A percentile compares a stretch with the other conserved stretches of the same genome.
These are phyloP conservation scores for Penicillium crustosum DNA, from an alignment of 2,329 filamentous ascomycete species.

Conservation along the genomic window DNA sequence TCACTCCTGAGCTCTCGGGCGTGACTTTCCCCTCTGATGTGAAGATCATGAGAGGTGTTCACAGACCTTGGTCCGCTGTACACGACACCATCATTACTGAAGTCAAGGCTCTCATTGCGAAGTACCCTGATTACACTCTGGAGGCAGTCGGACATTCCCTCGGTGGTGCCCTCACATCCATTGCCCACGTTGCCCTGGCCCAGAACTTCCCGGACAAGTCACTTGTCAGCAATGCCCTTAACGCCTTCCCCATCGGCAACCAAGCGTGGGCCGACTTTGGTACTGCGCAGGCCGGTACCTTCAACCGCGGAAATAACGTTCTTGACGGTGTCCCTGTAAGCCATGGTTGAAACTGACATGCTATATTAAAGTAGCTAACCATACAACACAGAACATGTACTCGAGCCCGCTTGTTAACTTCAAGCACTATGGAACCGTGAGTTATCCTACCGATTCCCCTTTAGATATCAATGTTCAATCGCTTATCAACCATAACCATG, in stretches of 20 bases:
- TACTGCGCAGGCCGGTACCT: slow-evolving; percentile 22
- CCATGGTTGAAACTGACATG: not conserved
- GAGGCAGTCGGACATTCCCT: slow-evolving; percentile 35
- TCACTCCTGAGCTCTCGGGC: slow-evolving; percentile 29
- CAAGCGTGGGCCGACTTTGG: slow-evolving; percentile 28
- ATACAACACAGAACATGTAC: slow-evolving; percentile 28
- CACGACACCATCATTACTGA: slow-evolving; percentile 32
- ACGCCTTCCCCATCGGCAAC: slow-evolving; percentile 36
- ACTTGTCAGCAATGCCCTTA: slow-evolving; percentile 34
- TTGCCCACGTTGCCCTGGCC: slow-evolving; percentile 34
- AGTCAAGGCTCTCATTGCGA: slow-evolving; percentile 25
- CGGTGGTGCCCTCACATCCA: slow-evolving; percentile 33
- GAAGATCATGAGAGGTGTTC: slow-evolving; percentile 31
- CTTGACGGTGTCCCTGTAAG: slow-evolving; percentile 31
- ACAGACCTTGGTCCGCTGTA: slow-evolving; percentile 30
- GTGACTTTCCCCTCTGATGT: slow-evolving; percentile 30
- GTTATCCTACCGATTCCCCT: not conserved
- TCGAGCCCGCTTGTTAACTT: slow-evolving; percentile 23
- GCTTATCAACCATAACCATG: not conserved
- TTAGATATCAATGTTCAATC: not conserved
- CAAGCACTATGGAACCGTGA: slow-evolving; percentile 30
- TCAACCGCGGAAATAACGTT: slow-evolving; percentile 31
- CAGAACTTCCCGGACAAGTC: slow-evolving; percentile 32
- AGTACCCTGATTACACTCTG: slow-evolving; percentile 31
- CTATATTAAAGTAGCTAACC: not conserved